Conservation (phyloP, 345 rosid genomes). For the Populus ilicifolia region DNA sequence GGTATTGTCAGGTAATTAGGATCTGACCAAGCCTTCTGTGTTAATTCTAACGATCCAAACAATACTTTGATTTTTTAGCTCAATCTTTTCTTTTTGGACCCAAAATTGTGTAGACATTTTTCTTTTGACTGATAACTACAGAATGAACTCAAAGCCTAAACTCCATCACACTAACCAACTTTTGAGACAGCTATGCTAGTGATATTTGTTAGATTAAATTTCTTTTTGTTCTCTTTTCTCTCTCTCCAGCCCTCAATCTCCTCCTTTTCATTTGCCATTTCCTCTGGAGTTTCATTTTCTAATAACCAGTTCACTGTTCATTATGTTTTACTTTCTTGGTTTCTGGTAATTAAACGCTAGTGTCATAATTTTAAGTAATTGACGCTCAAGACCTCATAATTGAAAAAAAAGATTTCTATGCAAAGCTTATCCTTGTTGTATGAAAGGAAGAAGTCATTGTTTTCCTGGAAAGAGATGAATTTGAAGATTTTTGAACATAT, state of each 20-base stretch:
- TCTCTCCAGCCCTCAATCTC: neutral
- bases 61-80: slow-evolving; percentile 7
- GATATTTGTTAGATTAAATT: neutral
- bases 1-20: slow-evolving; percentile 87
- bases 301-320: neutral
- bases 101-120: neutral
- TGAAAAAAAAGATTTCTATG: too few relatives aligned
- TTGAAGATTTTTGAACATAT: neutral
- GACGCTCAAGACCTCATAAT: neutral
- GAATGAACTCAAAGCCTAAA: neutral
- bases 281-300: neutral
- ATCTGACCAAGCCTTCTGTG: neutral
- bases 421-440: neutral
- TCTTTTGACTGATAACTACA: neutral
- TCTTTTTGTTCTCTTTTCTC: neutral
- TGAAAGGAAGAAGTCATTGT: neutral
- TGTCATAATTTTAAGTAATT: too few relatives aligned
- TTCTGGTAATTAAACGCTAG: neutral
- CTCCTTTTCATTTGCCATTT: neutral
- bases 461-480: neutral
- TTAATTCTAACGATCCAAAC: neutral
- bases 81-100: slow-evolving; percentile 9
- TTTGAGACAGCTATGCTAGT: neutral
- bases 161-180: neutral
- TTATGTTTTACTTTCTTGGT: neutral